These are phyloP conservation scores for Talaromyces liani DNA, from an alignment of 495 filamentous ascomycete species.

Conservation along the genomic window DNA sequence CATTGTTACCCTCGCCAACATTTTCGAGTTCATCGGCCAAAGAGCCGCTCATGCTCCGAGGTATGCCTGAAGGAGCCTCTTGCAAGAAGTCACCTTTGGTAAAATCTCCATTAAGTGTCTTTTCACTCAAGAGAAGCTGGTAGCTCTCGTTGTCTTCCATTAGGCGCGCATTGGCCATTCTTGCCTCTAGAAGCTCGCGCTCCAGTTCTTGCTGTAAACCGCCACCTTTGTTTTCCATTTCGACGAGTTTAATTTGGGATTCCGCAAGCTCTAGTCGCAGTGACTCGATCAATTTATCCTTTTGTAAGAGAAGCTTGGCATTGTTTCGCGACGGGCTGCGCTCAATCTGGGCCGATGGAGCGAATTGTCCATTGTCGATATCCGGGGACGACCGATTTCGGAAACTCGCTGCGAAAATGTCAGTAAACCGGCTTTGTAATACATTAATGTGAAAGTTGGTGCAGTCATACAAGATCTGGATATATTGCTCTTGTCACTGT, in stretches of 20 bases:
- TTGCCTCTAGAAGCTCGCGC: slow-evolving; percentile 76
- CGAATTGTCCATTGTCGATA: slow-evolving; percentile 65
- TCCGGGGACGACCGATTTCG: slow-evolving; percentile 40
- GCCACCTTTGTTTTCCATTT: slow-evolving; percentile 87
- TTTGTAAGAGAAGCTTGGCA: slow-evolving; percentile 81
- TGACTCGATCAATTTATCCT: slow-evolving; percentile 92
- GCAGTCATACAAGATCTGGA: slow-evolving; percentile 60
- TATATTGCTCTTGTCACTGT: slow-evolving; percentile 53
- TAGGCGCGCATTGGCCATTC: slow-evolving; percentile 86
- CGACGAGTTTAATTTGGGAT: slow-evolving; percentile 89
- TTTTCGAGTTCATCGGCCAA: slow-evolving; percentile 85
- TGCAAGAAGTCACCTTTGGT: slow-evolving; percentile 76
- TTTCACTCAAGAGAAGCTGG: slow-evolving; percentile 85
- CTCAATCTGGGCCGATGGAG: slow-evolving; percentile 74
- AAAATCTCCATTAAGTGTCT: slow-evolving; percentile 91
- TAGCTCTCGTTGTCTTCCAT: slow-evolving; percentile 99
- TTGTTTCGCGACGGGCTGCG: slow-evolving; percentile 78
- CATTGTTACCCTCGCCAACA: slow-evolving; percentile 48
- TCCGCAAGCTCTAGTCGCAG: slow-evolving; percentile 88
- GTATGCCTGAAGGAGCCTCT: slow-evolving; percentile 32
- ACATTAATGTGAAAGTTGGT: slow-evolving; percentile 7
- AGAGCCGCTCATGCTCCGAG: slow-evolving; percentile 41
- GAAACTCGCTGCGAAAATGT: slow-evolving; percentile 42
- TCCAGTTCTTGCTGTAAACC: slow-evolving; percentile 81
- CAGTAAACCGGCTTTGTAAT: slow-evolving; percentile 16